Base-by-base conservation (phyloP, 179 eudicot species). In the Sideroxylon spinosum region DNA sequence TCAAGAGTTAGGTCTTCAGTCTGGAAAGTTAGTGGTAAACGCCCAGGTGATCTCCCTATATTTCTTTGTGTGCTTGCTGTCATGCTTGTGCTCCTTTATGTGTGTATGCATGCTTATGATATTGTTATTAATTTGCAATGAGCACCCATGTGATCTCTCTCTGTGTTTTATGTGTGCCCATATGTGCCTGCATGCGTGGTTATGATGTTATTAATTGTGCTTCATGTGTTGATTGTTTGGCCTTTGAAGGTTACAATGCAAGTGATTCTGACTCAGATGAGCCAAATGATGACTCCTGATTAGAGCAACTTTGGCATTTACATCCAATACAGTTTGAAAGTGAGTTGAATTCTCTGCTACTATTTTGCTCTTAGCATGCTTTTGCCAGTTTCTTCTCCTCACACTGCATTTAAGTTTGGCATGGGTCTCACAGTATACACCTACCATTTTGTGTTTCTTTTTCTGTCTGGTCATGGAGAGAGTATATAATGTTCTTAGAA, bases 211-310 rank as follows among this genome's bases (percentile, higher is more conserved):
- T 75, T 67, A 67, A 32, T 68, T n/a, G 37, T 73, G 28, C 25
- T 78, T 7, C 53, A 28, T 60, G 23, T 52, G 60, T 61, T 68
- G 37, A 73, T 26, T 71, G 28, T 37, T 78, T 79, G 50, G 63
- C n/a, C 10, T 71, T 48, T 75, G 49, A 76, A 93, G 98, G 98
- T 78, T 93, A 93, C 81, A 92, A 93, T 87, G 95, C 93, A 57
- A 93, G 97, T 87, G 98, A 93, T 84, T 90, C 98, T 2, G 95
- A 93, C 83, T 93, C 98, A n/a, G 97, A 92, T 76, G 95, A 89
- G 70, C 57, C 80, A 79, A 71, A 79, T 57, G 88, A 76, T 79
- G 87, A 80, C n/a, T 84, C 86, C 63, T 87, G 86, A 87, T 76
- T 29, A 59, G 75, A 68, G 37, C 72, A 73, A 73, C 53, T 63